Conservation (phyloP, 208 protist species). For the Trypanosomatidae sp. region DNA sequence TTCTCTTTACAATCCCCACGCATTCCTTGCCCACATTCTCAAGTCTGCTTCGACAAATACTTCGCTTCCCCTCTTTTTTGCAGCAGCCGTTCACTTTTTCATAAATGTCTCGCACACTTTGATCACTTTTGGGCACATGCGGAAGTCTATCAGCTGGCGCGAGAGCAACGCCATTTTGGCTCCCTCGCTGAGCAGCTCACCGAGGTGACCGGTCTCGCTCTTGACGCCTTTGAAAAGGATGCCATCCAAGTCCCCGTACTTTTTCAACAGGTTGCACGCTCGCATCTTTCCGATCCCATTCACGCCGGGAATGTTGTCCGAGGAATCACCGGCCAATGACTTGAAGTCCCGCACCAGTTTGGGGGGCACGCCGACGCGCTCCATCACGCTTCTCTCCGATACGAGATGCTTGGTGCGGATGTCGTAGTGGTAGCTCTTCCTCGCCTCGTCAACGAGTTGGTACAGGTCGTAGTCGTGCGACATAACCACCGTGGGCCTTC, state of each 20-base stretch:
- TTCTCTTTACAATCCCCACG: neutral
- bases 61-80: neutral
- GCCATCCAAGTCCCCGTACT: slow-evolving; percentile 85
- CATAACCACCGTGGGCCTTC: slow-evolving; percentile 79
- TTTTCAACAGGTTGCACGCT: slow-evolving; percentile 80
- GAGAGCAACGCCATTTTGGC: slow-evolving; percentile 62
- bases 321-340: slow-evolving; percentile 76
- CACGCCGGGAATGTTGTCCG: slow-evolving; percentile 88
- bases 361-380: slow-evolving; percentile 80
- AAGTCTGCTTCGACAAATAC: neutral
- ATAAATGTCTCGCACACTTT: slow-evolving; percentile 75
- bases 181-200: slow-evolving; percentile 55
- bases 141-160: slow-evolving; percentile 75
- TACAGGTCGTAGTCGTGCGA: slow-evolving; percentile 91
- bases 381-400: slow-evolving; percentile 78
- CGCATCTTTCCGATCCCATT: slow-evolving; percentile 86
- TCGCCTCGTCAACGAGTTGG: slow-evolving; percentile 82
- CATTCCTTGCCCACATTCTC: neutral
- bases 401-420: slow-evolving; percentile 89
- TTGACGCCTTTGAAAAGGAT: slow-evolving; percentile 72
- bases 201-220: slow-evolving; percentile 57
- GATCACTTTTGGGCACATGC: slow-evolving; percentile 78
- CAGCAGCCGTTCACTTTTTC: slow-evolving; percentile 31
- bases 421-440: slow-evolving; percentile 82
- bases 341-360: slow-evolving; percentile 89